Base-by-base conservation (phyloP, 179 eudicot genomes). In the Beta macrorhiza region DNA sequence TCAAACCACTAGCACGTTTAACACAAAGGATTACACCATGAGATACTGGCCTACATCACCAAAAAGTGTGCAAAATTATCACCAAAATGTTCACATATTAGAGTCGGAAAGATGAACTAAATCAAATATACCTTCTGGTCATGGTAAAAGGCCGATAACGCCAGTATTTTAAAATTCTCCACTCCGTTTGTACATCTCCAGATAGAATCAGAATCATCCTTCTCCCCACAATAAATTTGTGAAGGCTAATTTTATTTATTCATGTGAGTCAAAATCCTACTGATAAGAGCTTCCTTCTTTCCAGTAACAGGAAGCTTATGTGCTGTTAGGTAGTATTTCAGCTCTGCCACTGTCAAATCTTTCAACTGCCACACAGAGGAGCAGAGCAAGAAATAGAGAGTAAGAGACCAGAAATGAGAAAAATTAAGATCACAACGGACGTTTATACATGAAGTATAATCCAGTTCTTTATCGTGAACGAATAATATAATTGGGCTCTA, bases 231-330 rank as follows among this genome's bases (percentile, higher is more conserved):
- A 44, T 3, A 59, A 56, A 22, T 37, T 16, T 47, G 17, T 44
- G 56, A 37, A 59, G 0, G 17, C 19, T 22, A 15, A 57, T 74
- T 95, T 82, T 29, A 92, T 80, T 86, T 94, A 4, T 92, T 93
- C 94, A 96, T 84, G 84, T 96, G 99, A 71, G 87, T 87, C 76
- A 92, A 85, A 81, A 96, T 96, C 91, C 97, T 89, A 80, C 83
- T 94, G 74, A 94, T 83, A 75, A 96, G 81, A 75, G 85, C 93
- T 77, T 91, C 97, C 87, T 96, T 96, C 80, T 90, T 92, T 67
- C 99, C 99, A 76, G 92, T 42, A 55, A 94, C 86, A 11, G 93
- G 92, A 75, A 96, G 92, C 62, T 80, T 82, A 84, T 96, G 90
- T 5, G 96, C 95, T 45, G 87, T 37, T 78, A 96, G 83, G 86